Evolutionary conservation across 2,329 filamentous ascomycete genomes (phyloP).

Genomic region (Sporothrix protearum): DNA sequence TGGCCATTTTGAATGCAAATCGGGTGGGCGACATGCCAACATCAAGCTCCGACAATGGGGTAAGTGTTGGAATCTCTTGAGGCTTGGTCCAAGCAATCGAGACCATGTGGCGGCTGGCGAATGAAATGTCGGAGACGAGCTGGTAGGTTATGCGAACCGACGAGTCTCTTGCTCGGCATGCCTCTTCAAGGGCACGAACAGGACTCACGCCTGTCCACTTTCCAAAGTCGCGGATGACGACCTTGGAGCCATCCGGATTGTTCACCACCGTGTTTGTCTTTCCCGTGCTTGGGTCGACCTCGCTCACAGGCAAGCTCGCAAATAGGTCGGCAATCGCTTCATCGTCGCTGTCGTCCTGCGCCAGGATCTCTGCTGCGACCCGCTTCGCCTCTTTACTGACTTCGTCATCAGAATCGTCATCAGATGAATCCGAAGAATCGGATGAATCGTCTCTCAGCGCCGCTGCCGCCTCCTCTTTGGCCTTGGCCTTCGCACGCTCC

Average conservation of each 20-base stretch:
- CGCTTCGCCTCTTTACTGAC: slow-evolving; percentile 55
- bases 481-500: slow-evolving; percentile 29
- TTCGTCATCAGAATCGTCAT: slow-evolving; percentile 40
- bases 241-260: slow-evolving; percentile 49
- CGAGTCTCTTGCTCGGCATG: slow-evolving; percentile 78
- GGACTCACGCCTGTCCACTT: slow-evolving; percentile 75
- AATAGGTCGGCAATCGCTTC: slow-evolving; percentile 54
- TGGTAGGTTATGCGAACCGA: slow-evolving; percentile 64
- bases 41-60: slow-evolving; percentile 45
- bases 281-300: slow-evolving; percentile 57
- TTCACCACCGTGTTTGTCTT: slow-evolving; percentile 56
- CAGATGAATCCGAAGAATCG: slow-evolving; percentile 32
- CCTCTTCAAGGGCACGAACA: slow-evolving; percentile 73
- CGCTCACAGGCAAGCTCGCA: slow-evolving; percentile 56
- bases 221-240: slow-evolving; percentile 77
- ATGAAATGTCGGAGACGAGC: slow-evolving; percentile 67
- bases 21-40: slow-evolving; percentile 46
- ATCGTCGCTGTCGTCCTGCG: slow-evolving; percentile 52
- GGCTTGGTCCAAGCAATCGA: slow-evolving; percentile 75
- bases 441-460: slow-evolving; percentile 30
- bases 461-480: slow-evolving; percentile 33
- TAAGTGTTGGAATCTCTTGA: slow-evolving; percentile 48
- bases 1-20: slow-evolving; percentile 69
- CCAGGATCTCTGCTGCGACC: slow-evolving; percentile 57
- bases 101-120: slow-evolving; percentile 71